Percentiles rank a stretch among this genome's conserved stretches.
These are phyloP conservation scores for Malus orientalis DNA, from an alignment of 306 rosid species.

Conservation along the genomic window DNA sequence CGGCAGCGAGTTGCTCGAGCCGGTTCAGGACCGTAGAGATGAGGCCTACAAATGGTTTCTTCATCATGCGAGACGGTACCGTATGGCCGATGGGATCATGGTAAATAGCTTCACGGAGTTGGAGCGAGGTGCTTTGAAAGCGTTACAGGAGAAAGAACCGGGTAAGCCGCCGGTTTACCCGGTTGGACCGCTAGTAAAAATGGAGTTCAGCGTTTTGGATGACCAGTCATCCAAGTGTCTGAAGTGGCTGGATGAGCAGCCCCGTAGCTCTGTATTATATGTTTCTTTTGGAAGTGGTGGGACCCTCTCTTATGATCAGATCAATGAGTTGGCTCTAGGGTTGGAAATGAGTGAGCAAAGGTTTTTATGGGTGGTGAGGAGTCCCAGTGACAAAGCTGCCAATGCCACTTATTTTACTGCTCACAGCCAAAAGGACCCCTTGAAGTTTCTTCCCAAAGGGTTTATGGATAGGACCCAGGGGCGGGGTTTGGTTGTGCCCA, in stretches of 20 bases:
- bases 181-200: conserved; percentile 46
- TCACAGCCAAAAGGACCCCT: conserved; percentile 15
- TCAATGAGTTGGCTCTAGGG: conserved; percentile 32
- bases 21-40: conserved; percentile 46
- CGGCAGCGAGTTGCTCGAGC: conserved; percentile 43
- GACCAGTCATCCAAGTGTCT: conserved; percentile 22
- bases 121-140: conserved; percentile 38
- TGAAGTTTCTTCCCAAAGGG: conserved; percentile 47
- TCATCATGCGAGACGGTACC: conserved; percentile 33
- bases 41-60: conserved; percentile 50
- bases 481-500: conserved; percentile 31
- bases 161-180: conserved; percentile 46
- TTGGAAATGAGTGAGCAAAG: conserved; percentile 34
- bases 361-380: conserved; percentile 41
- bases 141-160: conserved; percentile 19
- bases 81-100: conserved; percentile 40
- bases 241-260: conserved; percentile 39
- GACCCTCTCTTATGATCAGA: conserved; percentile 25
- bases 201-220: neutral
- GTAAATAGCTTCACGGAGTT: conserved; percentile 52
- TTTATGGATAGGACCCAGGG: conserved; percentile 45
- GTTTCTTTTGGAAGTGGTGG: conserved; percentile 49
- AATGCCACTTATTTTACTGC: conserved; percentile 41
- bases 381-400: conserved; percentile 25
- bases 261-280: conserved; percentile 31